These are phyloP conservation scores for Collybia sp. DNA, from an alignment of 768 basidiomycete species.

Conservation along the genomic window DNA sequence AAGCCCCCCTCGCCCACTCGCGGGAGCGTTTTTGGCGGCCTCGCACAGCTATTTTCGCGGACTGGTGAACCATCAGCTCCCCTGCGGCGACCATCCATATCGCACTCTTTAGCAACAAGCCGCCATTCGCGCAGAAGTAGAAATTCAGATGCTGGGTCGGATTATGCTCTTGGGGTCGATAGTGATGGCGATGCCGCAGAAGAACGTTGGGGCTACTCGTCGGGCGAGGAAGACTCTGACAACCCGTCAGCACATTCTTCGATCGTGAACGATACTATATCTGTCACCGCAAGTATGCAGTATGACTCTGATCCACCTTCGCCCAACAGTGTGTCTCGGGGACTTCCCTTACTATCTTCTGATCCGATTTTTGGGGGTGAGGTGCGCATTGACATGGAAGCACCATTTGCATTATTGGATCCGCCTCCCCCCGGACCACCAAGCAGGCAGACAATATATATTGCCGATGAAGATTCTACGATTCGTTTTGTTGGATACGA, in stretches of 20 bases:
- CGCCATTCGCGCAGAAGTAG: constrained; percentile 47
- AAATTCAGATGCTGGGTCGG: constrained; percentile 54
- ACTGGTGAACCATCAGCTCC: constrained; percentile 33
- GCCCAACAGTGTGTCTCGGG: constrained; percentile 38
- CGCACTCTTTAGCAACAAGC: constrained; percentile 47
- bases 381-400: constrained; percentile 78
- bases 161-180: constrained; percentile 49
- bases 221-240: constrained; percentile 68
- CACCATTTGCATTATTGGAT: constrained; percentile 51
- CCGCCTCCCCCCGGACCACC: constrained; percentile 81
- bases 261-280: constrained; percentile 34
- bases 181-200: constrained; percentile 31
- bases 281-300: constrained; percentile 55
- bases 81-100: constrained; percentile 50
- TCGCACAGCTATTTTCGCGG: constrained; percentile 65
- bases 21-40: constrained; percentile 54
- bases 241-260: constrained; percentile 28
- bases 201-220: constrained; percentile 92
- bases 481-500: constrained; percentile 88
- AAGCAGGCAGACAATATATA: constrained; percentile 79
- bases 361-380: constrained; percentile 85
- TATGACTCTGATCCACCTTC: constrained; percentile 72
- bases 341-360: constrained; percentile 62
- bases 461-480: constrained; percentile 86
- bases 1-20: constrained; percentile 33